These are phyloP conservation scores for Puccinia horiana DNA, from an alignment of 1,284 basidiomycete genomes.

Conservation along the genomic window DNA sequence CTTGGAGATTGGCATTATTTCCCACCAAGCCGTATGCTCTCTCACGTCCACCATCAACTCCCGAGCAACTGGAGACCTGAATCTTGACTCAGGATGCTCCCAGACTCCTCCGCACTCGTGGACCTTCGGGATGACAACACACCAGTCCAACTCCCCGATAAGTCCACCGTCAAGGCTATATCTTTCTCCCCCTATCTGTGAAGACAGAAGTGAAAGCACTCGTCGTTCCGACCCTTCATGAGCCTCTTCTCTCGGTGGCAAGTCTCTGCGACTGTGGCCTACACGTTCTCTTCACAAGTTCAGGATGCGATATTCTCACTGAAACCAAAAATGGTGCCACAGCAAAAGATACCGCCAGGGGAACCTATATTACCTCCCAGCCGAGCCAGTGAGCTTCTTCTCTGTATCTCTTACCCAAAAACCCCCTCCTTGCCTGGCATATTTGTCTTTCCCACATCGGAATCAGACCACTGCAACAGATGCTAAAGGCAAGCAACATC, in stretches of 20 bases:
- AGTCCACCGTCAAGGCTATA: not conserved
- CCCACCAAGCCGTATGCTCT: not conserved
- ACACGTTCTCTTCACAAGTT: not conserved
- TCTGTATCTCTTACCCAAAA: not conserved
- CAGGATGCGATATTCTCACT: not conserved
- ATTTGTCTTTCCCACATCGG: not conserved
- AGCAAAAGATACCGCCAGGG: not conserved
- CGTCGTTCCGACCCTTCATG: not conserved
- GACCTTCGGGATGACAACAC: not conserved
- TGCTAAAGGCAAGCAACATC: not conserved
- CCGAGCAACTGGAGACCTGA: not conserved
- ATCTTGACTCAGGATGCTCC: not conserved
- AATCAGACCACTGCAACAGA: not conserved
- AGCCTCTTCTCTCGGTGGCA: conserved; percentile 7
- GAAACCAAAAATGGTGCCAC: not conserved
- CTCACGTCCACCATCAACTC: not conserved
- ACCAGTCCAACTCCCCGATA: not conserved
- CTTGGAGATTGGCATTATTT: not conserved
- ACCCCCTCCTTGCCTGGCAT: not conserved
- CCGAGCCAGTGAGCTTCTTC: not conserved
- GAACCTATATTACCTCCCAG: not conserved
- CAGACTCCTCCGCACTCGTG: not conserved
- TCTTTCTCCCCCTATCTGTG: not conserved
- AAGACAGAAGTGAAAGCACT: not conserved
- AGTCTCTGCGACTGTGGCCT: not conserved